phyloP scores from a whole-genome alignment of 306 rosid species.

The Citrullus colocynthis region DNA sequence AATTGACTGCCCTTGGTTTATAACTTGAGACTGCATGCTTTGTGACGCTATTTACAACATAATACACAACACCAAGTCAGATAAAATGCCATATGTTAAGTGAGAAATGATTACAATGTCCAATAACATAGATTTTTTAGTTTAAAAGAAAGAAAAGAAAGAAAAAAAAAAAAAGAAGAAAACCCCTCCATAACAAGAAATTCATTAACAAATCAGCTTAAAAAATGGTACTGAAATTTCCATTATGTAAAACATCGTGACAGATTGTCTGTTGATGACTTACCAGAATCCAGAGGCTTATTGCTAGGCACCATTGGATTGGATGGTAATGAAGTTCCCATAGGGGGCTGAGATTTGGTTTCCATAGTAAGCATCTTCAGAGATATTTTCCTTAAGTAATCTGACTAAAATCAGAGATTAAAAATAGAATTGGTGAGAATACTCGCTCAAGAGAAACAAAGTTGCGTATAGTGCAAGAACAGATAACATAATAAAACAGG shows the following conservation, averaged over 20 bases:
- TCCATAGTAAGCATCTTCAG: constrained; percentile 54
- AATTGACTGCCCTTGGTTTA: constrained; percentile 54
- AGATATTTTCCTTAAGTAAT: constrained; percentile 28
- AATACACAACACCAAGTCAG: background rate
- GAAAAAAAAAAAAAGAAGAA: too few species aligned
- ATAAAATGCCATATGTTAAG: background rate
- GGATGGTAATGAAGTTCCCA: constrained; percentile 23
- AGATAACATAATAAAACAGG: background rate
- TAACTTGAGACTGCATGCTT: constrained; percentile 39
- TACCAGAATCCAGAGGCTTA: constrained; percentile 57
- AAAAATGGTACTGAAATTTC: too few species aligned
- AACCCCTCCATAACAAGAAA: background rate
- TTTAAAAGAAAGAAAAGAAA: too few species aligned
- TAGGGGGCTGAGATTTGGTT: constrained; percentile 40
- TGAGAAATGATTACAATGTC: background rate
- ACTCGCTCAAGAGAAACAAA: background rate
- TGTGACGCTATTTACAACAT: constrained; percentile 30
- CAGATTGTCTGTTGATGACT: background rate
- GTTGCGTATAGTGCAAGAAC: background rate
- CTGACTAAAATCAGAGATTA: constrained; percentile 9
- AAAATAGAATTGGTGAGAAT: background rate
- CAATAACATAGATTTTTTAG: too few species aligned
- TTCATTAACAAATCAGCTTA: background rate
- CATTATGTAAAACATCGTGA: background rate
- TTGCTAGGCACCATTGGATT: constrained; percentile 37